Conservation (phyloP, 2,329 filamentous ascomycete species). For the Aspergillus tamarii region DNA sequence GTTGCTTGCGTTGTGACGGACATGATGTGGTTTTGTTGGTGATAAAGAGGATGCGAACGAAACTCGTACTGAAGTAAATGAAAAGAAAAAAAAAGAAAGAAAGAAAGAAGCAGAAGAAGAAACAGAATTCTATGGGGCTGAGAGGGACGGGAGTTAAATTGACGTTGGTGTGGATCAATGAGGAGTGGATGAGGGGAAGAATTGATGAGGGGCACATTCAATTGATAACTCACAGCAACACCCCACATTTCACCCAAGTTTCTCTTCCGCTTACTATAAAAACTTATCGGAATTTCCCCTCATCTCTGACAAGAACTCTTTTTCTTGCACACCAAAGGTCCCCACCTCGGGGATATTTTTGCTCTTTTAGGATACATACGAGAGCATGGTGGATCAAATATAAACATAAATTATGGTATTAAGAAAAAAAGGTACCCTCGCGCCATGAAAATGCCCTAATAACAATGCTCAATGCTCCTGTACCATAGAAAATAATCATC, state of each 20-base stretch:
- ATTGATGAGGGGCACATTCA: background rate
- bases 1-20: constrained; percentile 85
- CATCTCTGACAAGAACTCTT: constrained; percentile 1
- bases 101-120: background rate
- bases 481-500: background rate
- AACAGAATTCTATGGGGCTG: constrained; percentile 5
- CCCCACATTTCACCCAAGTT: background rate
- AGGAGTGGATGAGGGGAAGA: background rate
- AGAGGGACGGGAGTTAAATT: background rate
- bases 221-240: background rate
- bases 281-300: constrained; percentile 6
- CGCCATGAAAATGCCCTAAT: constrained; percentile 4
- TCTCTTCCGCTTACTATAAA: background rate
- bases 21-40: constrained; percentile 54
- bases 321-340: background rate
- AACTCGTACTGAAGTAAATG: constrained; percentile 4
- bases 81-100: no score
- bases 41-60: background rate
- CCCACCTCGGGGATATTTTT: constrained; percentile 17
- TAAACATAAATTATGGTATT: background rate
- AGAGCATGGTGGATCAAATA: background rate
- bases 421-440: background rate
- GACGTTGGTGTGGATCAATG: background rate
- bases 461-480: constrained; percentile 2
- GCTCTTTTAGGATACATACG: constrained; percentile 8